These are phyloP conservation scores for Lactarius sp. DNA, from an alignment of 768 basidiomycete species.

Conservation along the genomic window DNA sequence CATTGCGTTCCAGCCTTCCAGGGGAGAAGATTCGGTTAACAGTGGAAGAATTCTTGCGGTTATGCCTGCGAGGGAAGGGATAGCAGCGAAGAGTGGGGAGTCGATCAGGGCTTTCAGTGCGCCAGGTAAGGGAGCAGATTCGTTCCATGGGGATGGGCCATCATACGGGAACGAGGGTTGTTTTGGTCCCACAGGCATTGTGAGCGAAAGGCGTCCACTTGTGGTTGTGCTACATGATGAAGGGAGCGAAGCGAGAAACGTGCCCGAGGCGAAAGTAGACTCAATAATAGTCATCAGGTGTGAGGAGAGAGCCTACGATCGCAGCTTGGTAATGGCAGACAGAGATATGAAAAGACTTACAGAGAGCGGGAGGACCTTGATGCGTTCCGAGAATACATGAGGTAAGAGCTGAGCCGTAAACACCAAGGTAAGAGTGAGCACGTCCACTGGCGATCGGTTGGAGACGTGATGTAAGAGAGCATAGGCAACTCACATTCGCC, in stretches of 20 bases:
- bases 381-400: slow-evolving; percentile 47
- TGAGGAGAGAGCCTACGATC: slow-evolving; percentile 35
- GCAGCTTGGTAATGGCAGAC: not conserved
- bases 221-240: slow-evolving; percentile 30
- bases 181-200: not conserved
- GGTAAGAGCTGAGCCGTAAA: slow-evolving; percentile 58
- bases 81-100: slow-evolving; percentile 27
- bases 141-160: slow-evolving; percentile 11
- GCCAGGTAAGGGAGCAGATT: slow-evolving; percentile 17
- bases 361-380: slow-evolving; percentile 57
- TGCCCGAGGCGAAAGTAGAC: slow-evolving; percentile 51
- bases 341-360: slow-evolving; percentile 31
- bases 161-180: slow-evolving; percentile 17
- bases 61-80: slow-evolving; percentile 29
- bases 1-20: slow-evolving; percentile 30
- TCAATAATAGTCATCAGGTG: slow-evolving; percentile 42
- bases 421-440: slow-evolving; percentile 34
- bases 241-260: slow-evolving; percentile 46
- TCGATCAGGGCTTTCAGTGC: slow-evolving; percentile 24
- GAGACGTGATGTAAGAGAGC: not conserved
- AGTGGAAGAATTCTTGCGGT: slow-evolving; percentile 28
- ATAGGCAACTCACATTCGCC: slow-evolving; percentile 31
- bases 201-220: slow-evolving; percentile 19
- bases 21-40: slow-evolving; percentile 28
- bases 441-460: slow-evolving; percentile 22